phyloP scores from a whole-genome alignment of 1,139 yeast species.

The Diutina catenulata region DNA sequence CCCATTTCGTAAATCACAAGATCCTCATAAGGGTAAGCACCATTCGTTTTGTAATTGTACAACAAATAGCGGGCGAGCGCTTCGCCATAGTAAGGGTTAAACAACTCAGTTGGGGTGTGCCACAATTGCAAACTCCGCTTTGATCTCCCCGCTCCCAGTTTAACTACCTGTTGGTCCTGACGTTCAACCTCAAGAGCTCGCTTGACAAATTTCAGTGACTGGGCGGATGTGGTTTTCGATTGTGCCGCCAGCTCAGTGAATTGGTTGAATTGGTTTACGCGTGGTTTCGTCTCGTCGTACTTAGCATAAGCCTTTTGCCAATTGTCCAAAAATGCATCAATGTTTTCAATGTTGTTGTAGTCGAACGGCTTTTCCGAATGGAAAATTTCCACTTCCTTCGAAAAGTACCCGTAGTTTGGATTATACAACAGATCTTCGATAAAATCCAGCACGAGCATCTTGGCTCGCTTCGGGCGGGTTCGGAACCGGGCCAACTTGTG shows the following conservation, averaged over 20 bases:
- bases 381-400: constrained; percentile 68
- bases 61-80: constrained; percentile 68
- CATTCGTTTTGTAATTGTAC: constrained; percentile 54
- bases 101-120: constrained; percentile 87
- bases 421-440: constrained; percentile 80
- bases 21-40: constrained; percentile 50
- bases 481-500: constrained; percentile 32
- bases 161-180: constrained; percentile 14
- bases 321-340: constrained; percentile 56
- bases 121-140: constrained; percentile 55
- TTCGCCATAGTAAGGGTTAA: constrained; percentile 76
- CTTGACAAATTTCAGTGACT: constrained; percentile 15
- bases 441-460: constrained; percentile 67
- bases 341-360: constrained; percentile 45
- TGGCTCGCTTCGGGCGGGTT: constrained; percentile 47
- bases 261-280: no score
- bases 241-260: not conserved
- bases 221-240: not conserved
- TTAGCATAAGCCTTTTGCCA: constrained; percentile 61
- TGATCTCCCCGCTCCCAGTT: constrained; percentile 12
- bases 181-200: constrained; percentile 21
- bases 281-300: constrained; percentile 27
- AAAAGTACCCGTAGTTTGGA: constrained; percentile 72
- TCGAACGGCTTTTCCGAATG: constrained; percentile 51
- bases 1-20: constrained; percentile 78